A percentile compares a stretch with the other conserved stretches of the same genome.
Evolutionary conservation across 2,329 filamentous ascomycete genomes (phyloP).

Genomic region (Claviceps spartinae): DNA sequence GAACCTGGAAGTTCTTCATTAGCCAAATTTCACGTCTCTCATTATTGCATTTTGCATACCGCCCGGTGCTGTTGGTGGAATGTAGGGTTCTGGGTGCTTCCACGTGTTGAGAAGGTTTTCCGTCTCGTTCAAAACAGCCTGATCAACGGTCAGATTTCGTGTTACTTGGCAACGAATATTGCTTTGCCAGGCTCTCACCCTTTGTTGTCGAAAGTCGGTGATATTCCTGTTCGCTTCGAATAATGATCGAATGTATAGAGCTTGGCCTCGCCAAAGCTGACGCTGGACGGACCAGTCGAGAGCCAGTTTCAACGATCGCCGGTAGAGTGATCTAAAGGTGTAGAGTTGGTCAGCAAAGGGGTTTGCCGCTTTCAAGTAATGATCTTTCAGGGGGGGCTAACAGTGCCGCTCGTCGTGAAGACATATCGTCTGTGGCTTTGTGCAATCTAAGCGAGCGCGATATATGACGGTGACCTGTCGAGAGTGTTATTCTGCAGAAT

Average conservation of each 20-base stretch:
- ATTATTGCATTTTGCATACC: conserved; percentile 40
- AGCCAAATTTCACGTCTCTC: conserved; percentile 4
- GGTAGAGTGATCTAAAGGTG: conserved; percentile 57
- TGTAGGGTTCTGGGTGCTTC: conserved; percentile 96
- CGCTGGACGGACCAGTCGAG: conserved; percentile 93
- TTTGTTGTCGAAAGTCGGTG: conserved; percentile 71
- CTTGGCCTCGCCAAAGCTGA: conserved; percentile 88
- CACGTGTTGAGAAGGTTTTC: conserved; percentile 80
- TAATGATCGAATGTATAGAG: conserved; percentile 84
- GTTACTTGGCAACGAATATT: background rate
- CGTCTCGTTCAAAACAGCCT: conserved; percentile 78
- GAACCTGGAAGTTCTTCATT: conserved; percentile 45
- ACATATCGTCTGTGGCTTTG: conserved; percentile 8
- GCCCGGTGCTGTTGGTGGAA: conserved; percentile 80
- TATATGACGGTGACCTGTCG: background rate
- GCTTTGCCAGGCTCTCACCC: conserved; percentile 38
- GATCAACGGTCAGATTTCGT: background rate
- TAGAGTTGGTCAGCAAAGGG: background rate
- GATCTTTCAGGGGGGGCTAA: conserved; percentile 19
- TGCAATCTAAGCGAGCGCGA: background rate
- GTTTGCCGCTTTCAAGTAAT: background rate
- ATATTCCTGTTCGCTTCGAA: conserved; percentile 90
- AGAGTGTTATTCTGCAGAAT: background rate
- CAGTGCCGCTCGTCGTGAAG: conserved; percentile 35
- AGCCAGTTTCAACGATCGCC: conserved; percentile 81